Evolutionary conservation across 257 asterid genomes (phyloP).

Genomic region (Anisodus tanguticus): DNA sequence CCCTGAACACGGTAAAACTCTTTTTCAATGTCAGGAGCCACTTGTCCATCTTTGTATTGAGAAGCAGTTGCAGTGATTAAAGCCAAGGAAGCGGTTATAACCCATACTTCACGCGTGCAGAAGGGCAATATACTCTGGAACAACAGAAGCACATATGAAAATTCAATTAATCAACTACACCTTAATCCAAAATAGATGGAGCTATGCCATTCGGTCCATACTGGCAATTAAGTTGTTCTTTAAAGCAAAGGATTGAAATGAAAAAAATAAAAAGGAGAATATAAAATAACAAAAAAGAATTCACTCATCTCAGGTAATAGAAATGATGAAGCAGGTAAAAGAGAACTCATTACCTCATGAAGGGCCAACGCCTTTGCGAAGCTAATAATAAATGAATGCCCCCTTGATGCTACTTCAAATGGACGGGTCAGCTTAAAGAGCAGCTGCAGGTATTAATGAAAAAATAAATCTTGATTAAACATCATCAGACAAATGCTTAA

Average conservation of each 20-base stretch:
- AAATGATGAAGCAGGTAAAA: conserved; percentile 32
- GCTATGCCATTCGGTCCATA: background rate
- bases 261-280: conserved; percentile 35
- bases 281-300: conserved; percentile 19
- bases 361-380: conserved; percentile 82
- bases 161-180: background rate
- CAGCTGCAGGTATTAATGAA: conserved; percentile 58
- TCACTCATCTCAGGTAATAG: conserved; percentile 30
- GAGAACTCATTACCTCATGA: conserved; percentile 71
- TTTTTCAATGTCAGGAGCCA: conserved; percentile 78
- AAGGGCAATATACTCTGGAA: conserved; percentile 80
- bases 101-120: conserved; percentile 99
- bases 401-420: conserved; percentile 95
- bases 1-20: conserved; percentile 94
- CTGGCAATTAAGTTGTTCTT: conserved; percentile 5
- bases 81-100: conserved; percentile 85
- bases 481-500: conserved; percentile 20
- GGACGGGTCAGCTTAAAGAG: conserved; percentile 89
- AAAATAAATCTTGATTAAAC: conserved; percentile 24
- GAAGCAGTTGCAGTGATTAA: conserved; percentile 76
- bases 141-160: conserved; percentile 29
- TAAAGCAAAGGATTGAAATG: conserved; percentile 19
- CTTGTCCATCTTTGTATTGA: conserved; percentile 72
- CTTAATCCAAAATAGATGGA: background rate
- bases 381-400: conserved; percentile 94